phyloP scores from a whole-genome alignment of 2,329 filamentous ascomycete species.

The Penicillium glabrum region DNA sequence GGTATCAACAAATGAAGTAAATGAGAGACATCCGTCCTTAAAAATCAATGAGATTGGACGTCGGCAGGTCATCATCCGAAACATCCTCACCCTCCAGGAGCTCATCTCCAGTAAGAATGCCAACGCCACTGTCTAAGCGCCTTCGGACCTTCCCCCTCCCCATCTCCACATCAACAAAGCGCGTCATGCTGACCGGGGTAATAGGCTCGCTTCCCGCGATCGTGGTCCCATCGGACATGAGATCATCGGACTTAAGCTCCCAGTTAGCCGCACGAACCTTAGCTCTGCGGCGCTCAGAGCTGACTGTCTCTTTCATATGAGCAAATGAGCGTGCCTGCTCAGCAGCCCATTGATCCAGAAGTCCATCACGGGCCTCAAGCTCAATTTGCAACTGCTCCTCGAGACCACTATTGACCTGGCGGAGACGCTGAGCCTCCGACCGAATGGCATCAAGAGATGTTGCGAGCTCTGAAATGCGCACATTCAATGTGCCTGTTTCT shows the following conservation, averaged over 20 bases:
- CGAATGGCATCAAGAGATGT: conserved; percentile 39
- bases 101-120: conserved; percentile 33
- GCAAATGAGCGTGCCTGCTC: conserved; percentile 35
- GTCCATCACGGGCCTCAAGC: conserved; percentile 34
- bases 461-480: conserved; percentile 40
- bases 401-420: conserved; percentile 35
- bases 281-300: conserved; percentile 38
- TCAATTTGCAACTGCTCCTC: conserved; percentile 40
- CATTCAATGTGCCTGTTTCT: conserved; percentile 42
- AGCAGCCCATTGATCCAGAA: conserved; percentile 34
- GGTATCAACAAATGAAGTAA: conserved; percentile 8
- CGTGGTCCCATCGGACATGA: conserved; percentile 29
- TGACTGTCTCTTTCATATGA: conserved; percentile 38
- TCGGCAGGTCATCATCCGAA: conserved; percentile 20
- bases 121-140: conserved; percentile 44
- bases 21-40: conserved; percentile 4
- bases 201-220: conserved; percentile 40
- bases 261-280: conserved; percentile 43
- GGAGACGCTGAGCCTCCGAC: conserved; percentile 37
- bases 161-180: conserved; percentile 45
- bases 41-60: conserved; percentile 25
- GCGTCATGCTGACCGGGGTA: conserved; percentile 42
- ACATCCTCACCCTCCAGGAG: conserved; percentile 33
- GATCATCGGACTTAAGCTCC: conserved; percentile 38
- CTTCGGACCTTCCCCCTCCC: conserved; percentile 39